Evolutionary conservation across 2,329 filamentous ascomycete genomes (phyloP).

Genomic region (Paecilomyces sp.): DNA sequence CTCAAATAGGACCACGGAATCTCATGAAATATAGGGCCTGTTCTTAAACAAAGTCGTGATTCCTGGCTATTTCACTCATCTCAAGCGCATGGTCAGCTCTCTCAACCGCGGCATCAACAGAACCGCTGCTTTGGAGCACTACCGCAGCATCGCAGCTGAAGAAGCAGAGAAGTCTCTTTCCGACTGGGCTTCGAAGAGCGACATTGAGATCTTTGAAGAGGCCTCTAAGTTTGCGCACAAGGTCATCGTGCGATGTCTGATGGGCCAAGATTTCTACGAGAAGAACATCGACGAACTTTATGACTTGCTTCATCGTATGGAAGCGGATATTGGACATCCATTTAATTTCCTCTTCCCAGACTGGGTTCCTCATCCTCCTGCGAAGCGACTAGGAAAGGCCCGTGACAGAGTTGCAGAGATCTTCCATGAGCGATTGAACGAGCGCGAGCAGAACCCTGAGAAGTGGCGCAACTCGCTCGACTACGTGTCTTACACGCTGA

Average conservation of each 20-base stretch:
- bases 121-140: slow-evolving; percentile 8
- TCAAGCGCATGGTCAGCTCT: slow-evolving; percentile 7
- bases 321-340: slow-evolving; percentile 8
- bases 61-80: slow-evolving; percentile 10
- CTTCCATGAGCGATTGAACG: slow-evolving; percentile 6
- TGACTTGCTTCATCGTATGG: slow-evolving; percentile 9
- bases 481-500: slow-evolving; percentile 11
- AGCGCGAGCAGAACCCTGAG: slow-evolving; percentile 8
- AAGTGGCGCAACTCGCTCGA: slow-evolving; percentile 7
- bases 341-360: slow-evolving; percentile 10
- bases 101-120: slow-evolving; percentile 9
- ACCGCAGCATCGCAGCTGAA: slow-evolving; percentile 4
- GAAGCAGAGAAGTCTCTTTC: slow-evolving; percentile 6
- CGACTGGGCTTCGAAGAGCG: slow-evolving; percentile 3
- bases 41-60: slow-evolving; percentile 11
- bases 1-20: neutral
- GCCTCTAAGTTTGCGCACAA: slow-evolving; percentile 10
- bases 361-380: slow-evolving; percentile 8
- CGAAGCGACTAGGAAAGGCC: slow-evolving; percentile 5
- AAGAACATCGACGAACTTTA: slow-evolving; percentile 9
- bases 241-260: slow-evolving; percentile 10
- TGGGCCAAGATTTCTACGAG: slow-evolving; percentile 12
- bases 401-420: slow-evolving; percentile 8
- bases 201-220: slow-evolving; percentile 9
- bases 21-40: slow-evolving; percentile 1